Percentiles rank a stretch among this genome's conserved stretches.
Conservation (phyloP, 768 basidiomycete genomes). For the Lactifluus piperatus region DNA sequence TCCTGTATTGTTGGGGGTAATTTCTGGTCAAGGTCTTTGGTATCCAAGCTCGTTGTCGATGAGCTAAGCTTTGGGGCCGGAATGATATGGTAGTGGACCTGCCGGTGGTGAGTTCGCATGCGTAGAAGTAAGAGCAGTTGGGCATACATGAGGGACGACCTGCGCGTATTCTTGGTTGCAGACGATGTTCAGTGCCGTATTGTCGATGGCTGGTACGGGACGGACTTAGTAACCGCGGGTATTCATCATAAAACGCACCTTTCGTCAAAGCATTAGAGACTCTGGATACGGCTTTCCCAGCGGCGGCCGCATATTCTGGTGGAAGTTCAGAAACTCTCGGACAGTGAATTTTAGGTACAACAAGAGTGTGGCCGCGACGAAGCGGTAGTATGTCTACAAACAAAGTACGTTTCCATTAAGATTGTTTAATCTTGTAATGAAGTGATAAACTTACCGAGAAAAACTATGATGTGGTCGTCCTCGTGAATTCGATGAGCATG, state of each 20-base stretch:
- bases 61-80: conserved; percentile 49
- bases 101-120: neutral
- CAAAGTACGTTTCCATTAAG: neutral
- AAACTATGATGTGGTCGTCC: conserved; percentile 51
- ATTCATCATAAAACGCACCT: conserved; percentile 34
- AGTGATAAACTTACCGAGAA: conserved; percentile 42
- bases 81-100: conserved; percentile 75
- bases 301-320: conserved; percentile 45
- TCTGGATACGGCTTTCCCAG: conserved; percentile 50
- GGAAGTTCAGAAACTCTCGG: conserved; percentile 59
- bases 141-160: conserved; percentile 62
- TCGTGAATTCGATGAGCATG: conserved; percentile 49
- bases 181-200: conserved; percentile 65
- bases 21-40: conserved; percentile 15
- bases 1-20: conserved; percentile 35
- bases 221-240: neutral
- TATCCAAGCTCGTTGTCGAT: conserved; percentile 1
- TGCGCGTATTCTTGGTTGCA: conserved; percentile 81
- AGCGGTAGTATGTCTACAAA: conserved; percentile 63
- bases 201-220: conserved; percentile 39
- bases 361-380: conserved; percentile 56
- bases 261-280: conserved; percentile 54
- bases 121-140: neutral
- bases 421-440: neutral
- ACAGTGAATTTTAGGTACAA: conserved; percentile 60